Percentiles rank a stretch among this genome's conserved stretches.
phyloP scores from a whole-genome alignment of 148 eudicot species.

The Pharnaceum exiguum region DNA sequence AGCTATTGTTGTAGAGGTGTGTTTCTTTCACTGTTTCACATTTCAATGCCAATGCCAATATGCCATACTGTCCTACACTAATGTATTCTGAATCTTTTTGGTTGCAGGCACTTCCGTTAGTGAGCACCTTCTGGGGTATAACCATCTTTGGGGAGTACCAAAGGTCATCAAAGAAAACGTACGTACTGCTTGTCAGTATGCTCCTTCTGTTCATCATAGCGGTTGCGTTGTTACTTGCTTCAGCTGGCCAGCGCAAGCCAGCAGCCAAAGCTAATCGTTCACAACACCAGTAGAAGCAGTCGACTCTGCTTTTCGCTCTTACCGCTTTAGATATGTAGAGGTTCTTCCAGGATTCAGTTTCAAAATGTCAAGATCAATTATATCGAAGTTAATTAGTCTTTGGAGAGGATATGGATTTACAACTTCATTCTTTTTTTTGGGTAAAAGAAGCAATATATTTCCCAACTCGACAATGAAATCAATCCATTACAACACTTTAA shows the following conservation, averaged over 20 bases:
- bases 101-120: slow-evolving; percentile 60
- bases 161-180: slow-evolving; percentile 52
- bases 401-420: no score
- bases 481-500: no score
- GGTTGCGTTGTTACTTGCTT: slow-evolving; percentile 63
- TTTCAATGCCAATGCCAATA: not conserved
- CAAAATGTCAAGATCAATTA: no score
- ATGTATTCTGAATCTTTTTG: not conserved
- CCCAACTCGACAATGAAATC: no score
- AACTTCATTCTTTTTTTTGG: no score
- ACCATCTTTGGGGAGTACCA: slow-evolving; percentile 64
- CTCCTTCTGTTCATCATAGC: slow-evolving; percentile 52
- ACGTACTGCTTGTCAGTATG: slow-evolving; percentile 43
- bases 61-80: not conserved
- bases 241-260: slow-evolving; percentile 52
- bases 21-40: not conserved
- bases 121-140: slow-evolving; percentile 70
- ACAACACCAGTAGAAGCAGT: no score
- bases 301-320: no score
- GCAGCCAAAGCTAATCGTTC: no score
- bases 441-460: no score
- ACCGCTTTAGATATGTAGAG: no score
- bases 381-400: no score
- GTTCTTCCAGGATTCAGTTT: no score
- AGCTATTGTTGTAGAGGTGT: not conserved